A percentile compares a stretch with the other conserved stretches of the same genome.
These are phyloP conservation scores for Phycomyces nitens DNA, from an alignment of 192 early-diverging fungal genomes.

Conservation along the genomic window DNA sequence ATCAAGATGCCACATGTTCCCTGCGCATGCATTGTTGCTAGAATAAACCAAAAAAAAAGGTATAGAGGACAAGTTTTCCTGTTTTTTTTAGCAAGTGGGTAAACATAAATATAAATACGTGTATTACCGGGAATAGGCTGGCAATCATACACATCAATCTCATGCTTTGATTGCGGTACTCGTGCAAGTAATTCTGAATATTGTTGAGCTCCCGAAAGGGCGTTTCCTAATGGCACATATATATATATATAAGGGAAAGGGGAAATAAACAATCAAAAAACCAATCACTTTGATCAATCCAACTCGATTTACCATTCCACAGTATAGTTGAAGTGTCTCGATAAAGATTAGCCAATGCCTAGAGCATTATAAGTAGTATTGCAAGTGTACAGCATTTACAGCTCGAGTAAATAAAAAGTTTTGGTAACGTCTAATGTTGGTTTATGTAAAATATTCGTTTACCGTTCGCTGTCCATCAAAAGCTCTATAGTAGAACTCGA, in stretches of 20 bases:
- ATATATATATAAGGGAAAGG: too few species aligned
- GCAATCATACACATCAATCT: constrained; percentile 42
- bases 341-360: constrained; percentile 42
- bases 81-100: not conserved
- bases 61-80: not conserved
- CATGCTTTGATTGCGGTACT: constrained; percentile 39
- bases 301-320: constrained; percentile 47
- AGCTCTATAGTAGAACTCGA: constrained; percentile 43
- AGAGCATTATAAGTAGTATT: too few species aligned
- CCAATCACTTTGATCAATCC: too few species aligned
- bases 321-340: constrained; percentile 48
- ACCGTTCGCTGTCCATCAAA: constrained; percentile 43
- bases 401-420: too few species aligned
- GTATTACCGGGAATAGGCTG: constrained; percentile 48
- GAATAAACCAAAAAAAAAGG: not conserved
- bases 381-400: too few species aligned
- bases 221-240: constrained; percentile 44
- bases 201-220: constrained; percentile 40
- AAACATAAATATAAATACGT: not conserved
- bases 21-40: constrained; percentile 33
- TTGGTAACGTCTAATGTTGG: too few species aligned
- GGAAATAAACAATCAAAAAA: not conserved
- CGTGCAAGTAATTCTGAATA: constrained; percentile 43
- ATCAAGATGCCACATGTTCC: constrained; percentile 42
- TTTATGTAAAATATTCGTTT: too few species aligned